A percentile compares a stretch with the other conserved stretches of the same genome.
These are phyloP conservation scores for Xylaria nigripes DNA, from an alignment of 495 filamentous ascomycete genomes.

Conservation along the genomic window DNA sequence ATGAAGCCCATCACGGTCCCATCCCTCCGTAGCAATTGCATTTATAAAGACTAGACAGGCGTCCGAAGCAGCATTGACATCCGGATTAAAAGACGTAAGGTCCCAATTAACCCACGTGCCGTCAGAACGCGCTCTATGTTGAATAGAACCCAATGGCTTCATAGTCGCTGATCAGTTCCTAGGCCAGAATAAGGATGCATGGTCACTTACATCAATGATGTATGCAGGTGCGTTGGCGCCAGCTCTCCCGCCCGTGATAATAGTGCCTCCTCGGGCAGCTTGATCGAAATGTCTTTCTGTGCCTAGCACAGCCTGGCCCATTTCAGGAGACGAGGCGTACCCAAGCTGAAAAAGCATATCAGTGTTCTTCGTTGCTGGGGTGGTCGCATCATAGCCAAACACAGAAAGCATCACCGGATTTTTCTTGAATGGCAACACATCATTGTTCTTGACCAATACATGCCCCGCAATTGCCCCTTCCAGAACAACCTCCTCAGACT, in stretches of 20 bases:
- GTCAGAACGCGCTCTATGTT: slow-evolving; percentile 44
- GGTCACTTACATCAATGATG: slow-evolving; percentile 26
- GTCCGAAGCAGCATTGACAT: slow-evolving; percentile 46
- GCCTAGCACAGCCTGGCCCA: slow-evolving; percentile 25
- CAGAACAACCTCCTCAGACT: slow-evolving; percentile 33
- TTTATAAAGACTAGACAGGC: slow-evolving; percentile 63
- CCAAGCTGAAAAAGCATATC: slow-evolving; percentile 25
- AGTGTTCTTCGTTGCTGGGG: slow-evolving; percentile 26
- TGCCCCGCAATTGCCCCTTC: slow-evolving; percentile 46
- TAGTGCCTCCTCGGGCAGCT: slow-evolving; percentile 34
- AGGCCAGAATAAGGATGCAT: neutral
- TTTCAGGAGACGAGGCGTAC: slow-evolving; percentile 26
- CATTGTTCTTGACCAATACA: slow-evolving; percentile 57
- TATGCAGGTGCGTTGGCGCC: slow-evolving; percentile 43
- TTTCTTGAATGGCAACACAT: slow-evolving; percentile 44
- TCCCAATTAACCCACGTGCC: slow-evolving; percentile 47
- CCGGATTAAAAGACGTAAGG: slow-evolving; percentile 29
- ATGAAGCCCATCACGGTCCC: slow-evolving; percentile 34
- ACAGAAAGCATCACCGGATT: slow-evolving; percentile 40
- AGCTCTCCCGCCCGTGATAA: slow-evolving; percentile 43
- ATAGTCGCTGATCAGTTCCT: slow-evolving; percentile 11
- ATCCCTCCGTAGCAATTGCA: slow-evolving; percentile 49
- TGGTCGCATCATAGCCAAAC: slow-evolving; percentile 39
- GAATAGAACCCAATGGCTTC: slow-evolving; percentile 54
- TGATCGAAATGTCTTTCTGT: slow-evolving; percentile 23